A percentile compares a stretch with the other conserved stretches of the same genome.
These are phyloP conservation scores for Ocimum tenuiflorum DNA, from an alignment of 257 asterid genomes.

Conservation along the genomic window DNA sequence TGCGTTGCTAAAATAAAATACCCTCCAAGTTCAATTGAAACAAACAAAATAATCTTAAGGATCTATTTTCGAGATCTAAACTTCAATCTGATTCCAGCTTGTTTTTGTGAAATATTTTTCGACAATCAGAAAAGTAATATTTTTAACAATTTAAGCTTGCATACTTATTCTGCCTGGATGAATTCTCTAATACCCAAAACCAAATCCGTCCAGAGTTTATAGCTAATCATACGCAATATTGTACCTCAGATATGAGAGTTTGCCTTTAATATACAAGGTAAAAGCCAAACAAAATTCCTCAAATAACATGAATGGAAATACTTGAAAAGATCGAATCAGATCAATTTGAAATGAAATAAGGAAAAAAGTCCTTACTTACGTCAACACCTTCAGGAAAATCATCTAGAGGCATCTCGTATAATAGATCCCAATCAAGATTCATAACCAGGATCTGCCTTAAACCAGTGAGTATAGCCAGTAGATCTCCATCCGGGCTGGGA, in stretches of 20 bases:
- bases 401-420: conserved; percentile 75
- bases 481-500: conserved; percentile 97
- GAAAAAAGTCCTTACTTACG: conserved; percentile 76
- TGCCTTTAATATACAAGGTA: background rate
- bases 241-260: background rate
- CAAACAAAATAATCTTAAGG: background rate
- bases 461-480: conserved; percentile 72
- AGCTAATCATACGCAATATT: background rate
- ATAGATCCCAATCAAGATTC: conserved; percentile 96
- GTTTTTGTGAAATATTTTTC: background rate
- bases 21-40: conserved; percentile 12
- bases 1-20: background rate
- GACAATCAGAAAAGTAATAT: background rate
- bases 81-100: conserved; percentile 1
- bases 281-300: background rate
- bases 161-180: background rate
- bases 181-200: background rate
- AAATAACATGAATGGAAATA: background rate
- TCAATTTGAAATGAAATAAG: conserved; percentile 13
- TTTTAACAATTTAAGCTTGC: background rate
- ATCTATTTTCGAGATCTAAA: conserved; percentile 1
- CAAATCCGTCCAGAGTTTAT: background rate
- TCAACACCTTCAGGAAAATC: conserved; percentile 70
- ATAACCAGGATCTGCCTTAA: conserved; percentile 79
- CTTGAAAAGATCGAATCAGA: conserved; percentile 3